Conservation (phyloP, 768 basidiomycete genomes). For the Hirschioporus abietinus region DNA sequence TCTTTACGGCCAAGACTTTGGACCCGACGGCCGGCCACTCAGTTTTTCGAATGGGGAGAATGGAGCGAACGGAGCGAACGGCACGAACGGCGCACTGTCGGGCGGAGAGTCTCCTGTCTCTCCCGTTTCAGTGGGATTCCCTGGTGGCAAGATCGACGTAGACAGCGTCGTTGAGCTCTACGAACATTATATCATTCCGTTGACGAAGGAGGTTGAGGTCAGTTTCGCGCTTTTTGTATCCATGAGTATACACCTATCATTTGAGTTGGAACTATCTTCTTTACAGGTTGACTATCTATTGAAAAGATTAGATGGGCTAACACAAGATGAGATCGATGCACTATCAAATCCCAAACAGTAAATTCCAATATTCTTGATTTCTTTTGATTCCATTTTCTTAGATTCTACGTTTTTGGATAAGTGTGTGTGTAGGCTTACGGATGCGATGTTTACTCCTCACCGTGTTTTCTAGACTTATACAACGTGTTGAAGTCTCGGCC, state of each 20-base stretch:
- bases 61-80: not conserved
- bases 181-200: constrained; percentile 90
- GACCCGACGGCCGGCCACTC: constrained; percentile 54
- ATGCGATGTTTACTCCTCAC: not conserved
- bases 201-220: constrained; percentile 99
- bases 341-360: constrained; percentile 24
- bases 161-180: constrained; percentile 92
- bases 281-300: constrained; percentile 92
- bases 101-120: not conserved
- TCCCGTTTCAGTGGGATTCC: constrained; percentile 19
- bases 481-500: not conserved
- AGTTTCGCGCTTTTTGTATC: not conserved
- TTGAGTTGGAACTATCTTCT: constrained; percentile 7
- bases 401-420: not conserved
- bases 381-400: not conserved
- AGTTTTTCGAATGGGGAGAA: not conserved
- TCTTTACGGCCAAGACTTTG: constrained; percentile 78
- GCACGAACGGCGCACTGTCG: not conserved
- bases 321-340: constrained; percentile 71
- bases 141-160: constrained; percentile 74
- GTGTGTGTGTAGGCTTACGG: not conserved
- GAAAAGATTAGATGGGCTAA: constrained; percentile 78
- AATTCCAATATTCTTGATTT: not conserved
- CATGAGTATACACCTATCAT: not conserved
- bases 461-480: not conserved